Evolutionary conservation across 371 early-diverging fungal genomes (phyloP).

Genomic region (Mucor saturninus): DNA sequence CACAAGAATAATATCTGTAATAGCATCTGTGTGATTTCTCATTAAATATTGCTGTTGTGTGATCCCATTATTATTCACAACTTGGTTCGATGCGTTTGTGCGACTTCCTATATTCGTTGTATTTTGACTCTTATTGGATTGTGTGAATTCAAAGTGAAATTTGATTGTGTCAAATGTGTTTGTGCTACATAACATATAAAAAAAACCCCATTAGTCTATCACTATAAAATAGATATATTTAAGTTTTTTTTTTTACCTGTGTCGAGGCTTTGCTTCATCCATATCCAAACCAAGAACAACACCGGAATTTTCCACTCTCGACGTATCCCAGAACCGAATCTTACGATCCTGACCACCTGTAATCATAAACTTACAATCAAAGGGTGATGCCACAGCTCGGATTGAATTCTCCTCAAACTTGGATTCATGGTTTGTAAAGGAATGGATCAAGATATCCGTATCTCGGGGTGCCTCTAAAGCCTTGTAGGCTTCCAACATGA

Average conservation of each 20-base stretch:
- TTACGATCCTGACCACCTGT: slow-evolving; percentile 85
- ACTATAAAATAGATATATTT: not conserved
- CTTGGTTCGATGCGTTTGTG: slow-evolving; percentile 12
- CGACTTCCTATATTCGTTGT: slow-evolving; percentile 18
- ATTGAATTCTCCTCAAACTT: slow-evolving; percentile 60
- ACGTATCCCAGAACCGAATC: slow-evolving; percentile 82
- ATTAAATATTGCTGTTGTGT: slow-evolving; percentile 62
- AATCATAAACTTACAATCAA: slow-evolving; percentile 69
- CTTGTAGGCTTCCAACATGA: slow-evolving; percentile 58
- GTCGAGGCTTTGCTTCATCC: slow-evolving; percentile 64
- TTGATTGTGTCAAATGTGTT: slow-evolving; percentile 59
- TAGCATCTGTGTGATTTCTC: slow-evolving; percentile 75
- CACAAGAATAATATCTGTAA: slow-evolving; percentile 66
- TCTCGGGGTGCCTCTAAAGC: slow-evolving; percentile 60
- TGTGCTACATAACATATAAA: slow-evolving; percentile 45
- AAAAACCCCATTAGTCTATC: not conserved
- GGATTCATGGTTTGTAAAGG: slow-evolving; percentile 59
- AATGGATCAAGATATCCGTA: slow-evolving; percentile 50
- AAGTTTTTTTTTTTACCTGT: slow-evolving; percentile 43
- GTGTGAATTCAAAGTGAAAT: slow-evolving; percentile 59
- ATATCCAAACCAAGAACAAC: slow-evolving; percentile 72
- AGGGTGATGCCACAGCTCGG: slow-evolving; percentile 57
- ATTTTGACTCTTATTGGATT: slow-evolving; percentile 29
- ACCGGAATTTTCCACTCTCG: slow-evolving; percentile 69
- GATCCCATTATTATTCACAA: slow-evolving; percentile 21